These are phyloP conservation scores for Aspergillus campestris DNA, from an alignment of 495 filamentous ascomycete species.

Conservation along the genomic window DNA sequence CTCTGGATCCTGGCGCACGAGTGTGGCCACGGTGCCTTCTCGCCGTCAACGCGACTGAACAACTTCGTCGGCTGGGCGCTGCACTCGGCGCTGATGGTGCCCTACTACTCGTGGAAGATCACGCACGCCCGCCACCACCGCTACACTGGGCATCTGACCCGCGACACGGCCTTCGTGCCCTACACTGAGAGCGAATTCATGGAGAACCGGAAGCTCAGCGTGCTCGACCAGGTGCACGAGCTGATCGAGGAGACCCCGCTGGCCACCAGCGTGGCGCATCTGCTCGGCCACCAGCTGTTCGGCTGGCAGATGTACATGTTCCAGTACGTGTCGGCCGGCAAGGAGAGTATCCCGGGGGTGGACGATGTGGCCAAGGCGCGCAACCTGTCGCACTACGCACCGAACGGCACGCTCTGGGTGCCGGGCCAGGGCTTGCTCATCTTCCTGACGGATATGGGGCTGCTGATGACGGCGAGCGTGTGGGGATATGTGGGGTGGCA, in stretches of 20 bases:
- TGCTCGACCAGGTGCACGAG: constrained; percentile 26
- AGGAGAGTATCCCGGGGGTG: constrained; percentile 28
- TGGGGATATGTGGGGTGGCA: constrained; percentile 25
- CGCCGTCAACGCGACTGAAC: constrained; percentile 48
- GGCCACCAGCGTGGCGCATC: constrained; percentile 26
- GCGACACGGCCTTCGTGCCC: constrained; percentile 50
- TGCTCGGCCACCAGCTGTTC: constrained; percentile 42
- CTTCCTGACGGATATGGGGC: constrained; percentile 41
- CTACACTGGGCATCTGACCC: constrained; percentile 46
- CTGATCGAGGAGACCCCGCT: constrained; percentile 47
- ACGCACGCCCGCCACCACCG: constrained; percentile 63
- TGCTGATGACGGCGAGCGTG: constrained; percentile 32
- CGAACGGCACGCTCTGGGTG: too few relatives aligned
- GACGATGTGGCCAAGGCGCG: constrained; percentile 42
- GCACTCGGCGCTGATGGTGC: constrained; percentile 56
- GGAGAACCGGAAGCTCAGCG: constrained; percentile 14
- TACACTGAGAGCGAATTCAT: constrained; percentile 30
- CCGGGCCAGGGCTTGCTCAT: too few relatives aligned
- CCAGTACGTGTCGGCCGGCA: constrained; percentile 42
- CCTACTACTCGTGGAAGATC: constrained; percentile 68
- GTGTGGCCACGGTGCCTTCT: constrained; percentile 72
- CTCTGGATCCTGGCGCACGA: constrained; percentile 83
- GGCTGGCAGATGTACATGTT: constrained; percentile 49
- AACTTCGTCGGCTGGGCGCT: constrained; percentile 55
- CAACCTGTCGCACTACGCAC: neutral